Base-by-base conservation (phyloP, 139 green algal genomes). In the Tetradesmus lagerheimii region DNA sequence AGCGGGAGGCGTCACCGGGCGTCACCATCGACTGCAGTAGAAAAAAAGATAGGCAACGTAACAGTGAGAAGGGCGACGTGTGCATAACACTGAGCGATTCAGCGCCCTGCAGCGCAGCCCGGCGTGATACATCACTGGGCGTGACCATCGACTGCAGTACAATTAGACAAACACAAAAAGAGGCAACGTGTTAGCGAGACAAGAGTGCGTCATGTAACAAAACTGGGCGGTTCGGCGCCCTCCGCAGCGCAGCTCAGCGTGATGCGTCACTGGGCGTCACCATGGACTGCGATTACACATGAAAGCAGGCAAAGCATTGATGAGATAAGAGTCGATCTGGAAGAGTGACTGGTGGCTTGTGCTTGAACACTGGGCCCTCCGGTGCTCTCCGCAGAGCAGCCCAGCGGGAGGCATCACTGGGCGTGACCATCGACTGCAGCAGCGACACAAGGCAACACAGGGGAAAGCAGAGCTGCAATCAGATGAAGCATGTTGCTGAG, bases 1-100 rank as follows among this genome's bases (percentile, higher is more conserved):
- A 97, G 12, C 96, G 90, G n/a, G 88, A 57, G 0, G 93, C 83
- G 90, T 99, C 97, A 25, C 91, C 90, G 0, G 97, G 97, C 0
- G 93, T 92, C 8, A 99, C 96, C 74, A 85, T 75, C 6, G 80
- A 27, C 80, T 86, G 80, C 47, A 53, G 47, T 15, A 38, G 62
- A 9, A 67, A 6, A 11, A 74, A n/a, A n/a, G n/a, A n/a, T n/a
- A n/a, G n/a, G n/a, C n/a, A n/a, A n/a, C n/a, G n/a, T n/a, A n/a
- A n/a, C n/a, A n/a, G n/a, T n/a, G n/a, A n/a, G n/a, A n/a, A n/a
- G n/a, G n/a, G n/a, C n/a, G n/a, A n/a, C n/a, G n/a, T n/a, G n/a
- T n/a, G n/a, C n/a, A n/a, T n/a, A n/a, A n/a, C n/a, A n/a, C n/a
- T n/a, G n/a, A n/a, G n/a, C n/a, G n/a, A n/a, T n/a, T n/a, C n/a